Evolutionary conservation across 371 early-diverging fungal genomes (phyloP), one percentile per base, ranked within the genome.

Genomic region (Rhizopus microsporus): DNA sequence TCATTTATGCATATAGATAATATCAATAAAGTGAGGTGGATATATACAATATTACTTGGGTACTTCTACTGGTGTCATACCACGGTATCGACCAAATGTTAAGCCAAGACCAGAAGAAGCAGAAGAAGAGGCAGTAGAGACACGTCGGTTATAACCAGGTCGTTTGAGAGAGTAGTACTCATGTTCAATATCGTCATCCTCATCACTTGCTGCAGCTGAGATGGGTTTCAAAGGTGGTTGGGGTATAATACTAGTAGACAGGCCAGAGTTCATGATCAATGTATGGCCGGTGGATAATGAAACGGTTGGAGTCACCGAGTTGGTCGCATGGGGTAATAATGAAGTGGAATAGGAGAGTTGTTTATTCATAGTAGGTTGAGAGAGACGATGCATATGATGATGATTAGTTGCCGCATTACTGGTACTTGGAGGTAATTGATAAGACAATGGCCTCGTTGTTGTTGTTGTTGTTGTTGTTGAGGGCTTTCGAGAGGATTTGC

Each of bases 271-370:
- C 15, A 59, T 34, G 32, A 64, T 54, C 45, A 64, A 53, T 3
- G 64, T 64, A 51, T 64, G 59, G 15, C 64, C 64, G 6, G 64
- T 64, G 13, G 59, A 59, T 32, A 64, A 32, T 13, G 64, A 64
- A 5, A 64, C 64, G 3, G 64, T 64, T 7, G 64, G 64, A 16
- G 34, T 55, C 1, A 64, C 59, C 9, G 64, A 64, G 29, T 48
- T 63, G 13, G 64, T 63, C 3, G 59, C 45, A 45, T 58, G 55
- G 0, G 64, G 59, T 58, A 64, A 45, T 56, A 64, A 51, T 29
- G 59, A 64, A 33, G 56, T 51, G 4, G 60, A 60, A 49, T 56
- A 65, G 45, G 65, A 65, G 7, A 57, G 56, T 13, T 56, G 60
- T 37, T 63, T 63, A 16, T 44, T 63, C 59, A 63, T 59, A 23